phyloP scores from a whole-genome alignment of 352 stramenopile genomes.

The Pythium sukuiense region DNA sequence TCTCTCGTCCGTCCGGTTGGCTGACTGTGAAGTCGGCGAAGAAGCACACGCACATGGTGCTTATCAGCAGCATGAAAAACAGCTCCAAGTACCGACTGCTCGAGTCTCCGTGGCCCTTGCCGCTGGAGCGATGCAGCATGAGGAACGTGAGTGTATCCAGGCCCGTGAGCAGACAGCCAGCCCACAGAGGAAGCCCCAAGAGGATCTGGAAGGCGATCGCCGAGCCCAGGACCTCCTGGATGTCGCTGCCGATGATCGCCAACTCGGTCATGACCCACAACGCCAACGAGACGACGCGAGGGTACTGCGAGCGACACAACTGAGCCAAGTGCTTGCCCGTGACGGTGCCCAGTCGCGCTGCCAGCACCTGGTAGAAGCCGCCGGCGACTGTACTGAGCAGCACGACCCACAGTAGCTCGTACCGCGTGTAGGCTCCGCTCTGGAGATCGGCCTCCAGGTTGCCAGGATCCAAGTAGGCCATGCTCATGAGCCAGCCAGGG shows the following conservation, averaged over 20 bases:
- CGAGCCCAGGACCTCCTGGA: constrained; percentile 79
- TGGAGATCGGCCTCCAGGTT: constrained; percentile 94
- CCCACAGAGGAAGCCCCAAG: constrained; percentile 64
- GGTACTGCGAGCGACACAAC: constrained; percentile 72
- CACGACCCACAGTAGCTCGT: constrained; percentile 85
- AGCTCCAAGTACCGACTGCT: constrained; percentile 66
- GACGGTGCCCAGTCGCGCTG: constrained; percentile 82
- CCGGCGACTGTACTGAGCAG: constrained; percentile 82
- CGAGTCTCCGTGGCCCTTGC: constrained; percentile 20
- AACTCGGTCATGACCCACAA: constrained; percentile 88
- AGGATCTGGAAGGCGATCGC: constrained; percentile 84
- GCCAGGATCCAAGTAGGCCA: constrained; percentile 91
- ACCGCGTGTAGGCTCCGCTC: constrained; percentile 80
- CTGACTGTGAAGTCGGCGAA: constrained; percentile 85
- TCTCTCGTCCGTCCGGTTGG: constrained; percentile 50
- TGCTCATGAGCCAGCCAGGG: constrained; percentile 67
- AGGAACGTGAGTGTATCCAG: constrained; percentile 91
- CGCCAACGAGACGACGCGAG: constrained; percentile 40
- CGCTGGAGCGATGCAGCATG: constrained; percentile 50
- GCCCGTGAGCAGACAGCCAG: constrained; percentile 64
- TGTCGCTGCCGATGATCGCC: constrained; percentile 88
- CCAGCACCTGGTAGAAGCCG: constrained; percentile 87
- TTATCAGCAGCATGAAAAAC: constrained; percentile 86
- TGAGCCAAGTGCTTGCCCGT: constrained; percentile 82
- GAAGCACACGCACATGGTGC: constrained; percentile 87